Evolutionary conservation across 768 basidiomycete species (phyloP), one percentile per base, ranked within the genome.

Genomic region (Serendipita sp.): DNA sequence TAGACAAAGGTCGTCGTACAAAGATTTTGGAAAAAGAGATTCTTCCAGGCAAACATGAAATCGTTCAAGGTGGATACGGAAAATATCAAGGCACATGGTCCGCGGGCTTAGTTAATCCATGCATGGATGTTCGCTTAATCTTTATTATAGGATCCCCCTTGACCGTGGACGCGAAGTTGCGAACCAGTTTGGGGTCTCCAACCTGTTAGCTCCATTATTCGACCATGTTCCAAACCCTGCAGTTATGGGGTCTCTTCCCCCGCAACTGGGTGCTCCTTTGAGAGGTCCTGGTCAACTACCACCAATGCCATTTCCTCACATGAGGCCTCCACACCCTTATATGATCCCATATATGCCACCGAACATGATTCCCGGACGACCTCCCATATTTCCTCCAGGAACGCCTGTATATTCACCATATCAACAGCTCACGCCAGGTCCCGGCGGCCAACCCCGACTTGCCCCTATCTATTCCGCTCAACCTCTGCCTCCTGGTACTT

Each of bases 41-140:
- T 67, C 81, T 94, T 46, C 88, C 88, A 64, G 93, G 92, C 53
- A 87, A 88, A 74, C 91, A 96, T 74, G 95, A 99, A 74, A 98
- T 98, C 73, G 91, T 99, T 3, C 96, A 98, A 74, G 96, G 96
- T 44, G 96, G 96, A 34, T 98, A 98, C 72, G 96, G 96, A 29
- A 95, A 97, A 77, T 99, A 97, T 73, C 96, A 99, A 74, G 96
- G 96, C 68, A 98, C 95, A 64, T 99, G 96, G 95, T 95, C 71
- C 71, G 84, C 70, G 63, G 63, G 65, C 46, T 50, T 69, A 43
- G 13, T 29, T 58, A 13, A 44, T 43, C 16, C 43, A 15, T 34
- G 34, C 34, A 16, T n/a, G 16, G 16, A n/a, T 8, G 11, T 45
- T 18, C n/a, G 36, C 23, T 60, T 44, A 29, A 37, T 45, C 60